Conservation (phyloP, 2,329 filamentous ascomycete species). For the Fusarium xyrophilum region DNA sequence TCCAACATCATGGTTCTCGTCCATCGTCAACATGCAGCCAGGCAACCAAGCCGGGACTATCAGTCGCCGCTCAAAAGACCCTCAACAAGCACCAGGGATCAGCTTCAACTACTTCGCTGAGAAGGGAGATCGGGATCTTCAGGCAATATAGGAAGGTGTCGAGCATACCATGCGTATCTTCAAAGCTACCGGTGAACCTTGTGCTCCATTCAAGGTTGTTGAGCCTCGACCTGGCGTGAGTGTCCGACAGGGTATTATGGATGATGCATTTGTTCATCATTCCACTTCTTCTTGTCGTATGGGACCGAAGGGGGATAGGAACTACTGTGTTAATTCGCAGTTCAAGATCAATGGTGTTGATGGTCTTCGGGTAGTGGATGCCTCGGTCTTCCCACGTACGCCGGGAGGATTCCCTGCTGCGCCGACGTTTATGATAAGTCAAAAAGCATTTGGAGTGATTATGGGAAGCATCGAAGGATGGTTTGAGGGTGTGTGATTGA, state of each 20-base stretch:
- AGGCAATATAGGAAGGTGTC: constrained; percentile 25
- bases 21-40: constrained; percentile 64
- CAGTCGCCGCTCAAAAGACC: constrained; percentile 64
- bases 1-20: constrained; percentile 36
- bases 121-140: constrained; percentile 10
- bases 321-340: constrained; percentile 61
- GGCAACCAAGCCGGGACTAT: constrained; percentile 69
- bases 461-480: rapidly evolving
- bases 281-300: constrained; percentile 63
- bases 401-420: constrained; percentile 25
- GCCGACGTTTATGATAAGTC: constrained; percentile 25
- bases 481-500: rapidly evolving
- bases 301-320: constrained; percentile 57
- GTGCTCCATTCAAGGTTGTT: constrained; percentile 17
- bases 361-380: constrained; percentile 66
- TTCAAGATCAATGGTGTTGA: constrained; percentile 63
- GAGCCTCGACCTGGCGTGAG: constrained; percentile 52
- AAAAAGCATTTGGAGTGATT: constrained; percentile 16
- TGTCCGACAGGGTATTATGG: constrained; percentile 54
- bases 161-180: constrained; percentile 38
- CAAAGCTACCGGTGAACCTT: constrained; percentile 38
- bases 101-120: constrained; percentile 65
- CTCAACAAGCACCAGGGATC: constrained; percentile 68
- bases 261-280: constrained; percentile 64
- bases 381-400: constrained; percentile 57